A percentile compares a stretch with the other conserved stretches of the same genome.
Conservation (phyloP, 106 monocot genomes). For the Phalaenopsis aphrodite region DNA sequence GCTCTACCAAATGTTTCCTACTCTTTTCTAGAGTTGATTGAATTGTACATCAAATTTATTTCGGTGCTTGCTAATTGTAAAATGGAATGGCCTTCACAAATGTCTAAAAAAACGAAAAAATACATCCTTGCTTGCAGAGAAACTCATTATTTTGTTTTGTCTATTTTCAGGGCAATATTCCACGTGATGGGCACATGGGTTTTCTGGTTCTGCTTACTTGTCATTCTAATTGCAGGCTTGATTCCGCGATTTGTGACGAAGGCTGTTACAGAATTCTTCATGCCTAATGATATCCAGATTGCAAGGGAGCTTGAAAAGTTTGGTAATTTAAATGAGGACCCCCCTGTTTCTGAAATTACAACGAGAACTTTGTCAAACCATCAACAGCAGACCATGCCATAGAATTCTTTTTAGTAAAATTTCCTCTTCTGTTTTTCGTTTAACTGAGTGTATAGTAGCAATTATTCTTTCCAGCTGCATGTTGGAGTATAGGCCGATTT, state of each 20-base stretch:
- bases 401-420: conserved; percentile 7
- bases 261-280: conserved; percentile 29
- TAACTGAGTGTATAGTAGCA: conserved; percentile 16
- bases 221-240: conserved; percentile 33
- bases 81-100: neutral
- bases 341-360: conserved; percentile 13
- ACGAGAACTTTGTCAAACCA: conserved; percentile 19
- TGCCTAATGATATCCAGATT: conserved; percentile 54
- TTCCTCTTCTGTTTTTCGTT: neutral
- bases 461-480: conserved; percentile 17
- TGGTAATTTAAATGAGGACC: conserved; percentile 2
- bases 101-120: neutral
- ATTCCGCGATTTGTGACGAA: conserved; percentile 48
- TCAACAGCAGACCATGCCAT: conserved; percentile 5
- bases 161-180: conserved; percentile 41
- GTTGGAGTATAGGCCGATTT: conserved; percentile 10
- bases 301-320: conserved; percentile 56
- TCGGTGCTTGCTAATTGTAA: too few relatives aligned
- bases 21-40: too few relatives aligned
- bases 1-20: too few relatives aligned
- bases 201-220: conserved; percentile 45
- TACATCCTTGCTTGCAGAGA: neutral
- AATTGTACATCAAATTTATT: too few relatives aligned
- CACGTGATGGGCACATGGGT: conserved; percentile 31
- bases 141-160: neutral